Conservation (phyloP, 768 basidiomycete genomes). For the Lenzites betulinus region DNA sequence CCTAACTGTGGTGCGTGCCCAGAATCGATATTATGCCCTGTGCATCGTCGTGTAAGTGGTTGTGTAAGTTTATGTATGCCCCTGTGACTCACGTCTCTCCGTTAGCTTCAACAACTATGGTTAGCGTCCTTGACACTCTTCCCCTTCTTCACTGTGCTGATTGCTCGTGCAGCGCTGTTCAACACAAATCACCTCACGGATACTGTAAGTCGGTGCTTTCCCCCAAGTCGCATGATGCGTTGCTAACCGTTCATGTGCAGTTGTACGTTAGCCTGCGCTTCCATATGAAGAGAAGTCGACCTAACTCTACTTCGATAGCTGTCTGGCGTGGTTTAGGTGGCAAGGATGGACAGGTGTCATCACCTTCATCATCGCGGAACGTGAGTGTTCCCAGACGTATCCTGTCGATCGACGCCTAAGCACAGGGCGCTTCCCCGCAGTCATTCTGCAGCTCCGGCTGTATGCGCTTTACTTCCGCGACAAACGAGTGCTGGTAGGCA, state of each 20-base stretch:
- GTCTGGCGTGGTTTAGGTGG: slow-evolving; percentile 53
- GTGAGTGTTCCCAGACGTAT: slow-evolving; percentile 33
- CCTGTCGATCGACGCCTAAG: neutral
- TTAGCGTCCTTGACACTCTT: slow-evolving; percentile 25
- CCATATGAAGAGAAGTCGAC: neutral
- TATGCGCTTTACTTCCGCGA: slow-evolving; percentile 61
- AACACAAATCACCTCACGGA: slow-evolving; percentile 28
- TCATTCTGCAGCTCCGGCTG: slow-evolving; percentile 62
- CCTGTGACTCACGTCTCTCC: neutral
- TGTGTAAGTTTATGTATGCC: neutral
- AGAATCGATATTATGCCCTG: slow-evolving; percentile 64
- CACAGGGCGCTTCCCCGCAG: slow-evolving; percentile 30
- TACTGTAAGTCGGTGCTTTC: slow-evolving; percentile 15
- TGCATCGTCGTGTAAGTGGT: slow-evolving; percentile 49
- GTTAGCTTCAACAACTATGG: slow-evolving; percentile 57
- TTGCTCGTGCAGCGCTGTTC: slow-evolving; percentile 42
- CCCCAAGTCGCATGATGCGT: neutral
- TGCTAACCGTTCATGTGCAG: neutral
- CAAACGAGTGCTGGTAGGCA: slow-evolving; percentile 50
- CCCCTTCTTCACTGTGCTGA: neutral
- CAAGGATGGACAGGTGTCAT: slow-evolving; percentile 63
- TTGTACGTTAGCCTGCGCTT: slow-evolving; percentile 13
- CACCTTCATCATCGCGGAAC: slow-evolving; percentile 55
- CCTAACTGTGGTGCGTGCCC: too few species aligned
- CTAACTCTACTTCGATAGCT: neutral